Evolutionary conservation across 2,329 filamentous ascomycete genomes (phyloP).

Genomic region (Aspergillus niger): DNA sequence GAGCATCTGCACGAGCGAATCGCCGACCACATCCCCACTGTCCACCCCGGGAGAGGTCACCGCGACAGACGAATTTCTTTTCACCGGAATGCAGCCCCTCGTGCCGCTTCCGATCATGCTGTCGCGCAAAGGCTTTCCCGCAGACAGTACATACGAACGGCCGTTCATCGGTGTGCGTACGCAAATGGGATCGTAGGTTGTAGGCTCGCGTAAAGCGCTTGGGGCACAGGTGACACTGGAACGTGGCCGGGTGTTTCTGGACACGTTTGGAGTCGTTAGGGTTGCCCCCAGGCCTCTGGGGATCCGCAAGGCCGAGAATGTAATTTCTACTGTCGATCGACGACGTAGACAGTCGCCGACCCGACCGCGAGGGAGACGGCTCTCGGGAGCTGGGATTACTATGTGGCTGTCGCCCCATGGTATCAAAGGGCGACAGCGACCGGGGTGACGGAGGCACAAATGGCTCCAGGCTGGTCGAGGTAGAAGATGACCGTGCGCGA

Average conservation of each 20-base stretch:
- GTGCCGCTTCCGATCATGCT: constrained; percentile 96
- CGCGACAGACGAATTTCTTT: constrained; percentile 98
- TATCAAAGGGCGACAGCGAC: constrained; percentile 48
- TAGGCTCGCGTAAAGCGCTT: constrained; percentile 97
- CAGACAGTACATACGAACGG: constrained; percentile 97
- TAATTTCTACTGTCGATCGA: constrained; percentile 66
- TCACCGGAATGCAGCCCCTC: constrained; percentile 95
- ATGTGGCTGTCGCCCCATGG: constrained; percentile 33
- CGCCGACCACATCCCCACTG: constrained; percentile 92
- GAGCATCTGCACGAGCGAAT: constrained; percentile 91
- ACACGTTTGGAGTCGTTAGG: constrained; percentile 72
- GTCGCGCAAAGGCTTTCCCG: constrained; percentile 93
- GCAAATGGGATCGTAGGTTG: constrained; percentile 90
- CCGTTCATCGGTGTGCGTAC: constrained; percentile 95
- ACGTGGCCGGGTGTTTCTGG: constrained; percentile 96
- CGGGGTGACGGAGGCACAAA: constrained; percentile 37
- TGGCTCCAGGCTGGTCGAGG: constrained; percentile 36
- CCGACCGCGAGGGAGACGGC: constrained; percentile 45
- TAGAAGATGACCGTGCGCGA: constrained; percentile 40
- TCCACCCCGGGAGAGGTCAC: constrained; percentile 77
- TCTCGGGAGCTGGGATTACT: constrained; percentile 49
- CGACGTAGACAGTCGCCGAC: constrained; percentile 48
- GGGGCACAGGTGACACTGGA: constrained; percentile 89
- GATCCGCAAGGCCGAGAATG: constrained; percentile 88
- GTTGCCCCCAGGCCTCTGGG: constrained; percentile 71